These are phyloP conservation scores for Vinca minor DNA, from an alignment of 257 asterid species.

Conservation along the genomic window DNA sequence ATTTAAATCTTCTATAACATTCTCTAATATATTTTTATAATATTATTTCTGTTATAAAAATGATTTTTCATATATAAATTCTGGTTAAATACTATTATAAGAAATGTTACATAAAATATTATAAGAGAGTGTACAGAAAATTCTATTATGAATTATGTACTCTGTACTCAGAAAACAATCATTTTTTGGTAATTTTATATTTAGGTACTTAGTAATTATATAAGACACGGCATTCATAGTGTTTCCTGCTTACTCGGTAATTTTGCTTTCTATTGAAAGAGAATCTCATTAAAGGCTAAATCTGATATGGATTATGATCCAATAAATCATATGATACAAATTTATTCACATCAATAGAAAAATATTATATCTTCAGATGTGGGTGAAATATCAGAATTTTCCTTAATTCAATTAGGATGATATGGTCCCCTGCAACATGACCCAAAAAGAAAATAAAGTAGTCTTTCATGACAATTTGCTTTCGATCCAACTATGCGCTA, in stretches of 20 bases:
- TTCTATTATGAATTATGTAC: not conserved
- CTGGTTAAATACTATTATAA: not conserved
- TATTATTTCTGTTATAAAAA: not conserved
- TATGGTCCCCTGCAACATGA: slow-evolving; percentile 25
- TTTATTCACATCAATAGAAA: no score
- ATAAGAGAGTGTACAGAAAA: not conserved
- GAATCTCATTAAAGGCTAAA: not conserved
- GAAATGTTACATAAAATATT: not conserved
- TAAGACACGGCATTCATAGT: no score
- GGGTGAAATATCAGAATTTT: not conserved
- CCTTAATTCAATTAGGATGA: slow-evolving; percentile 4
- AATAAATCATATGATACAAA: no score
- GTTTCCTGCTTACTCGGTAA: no score
- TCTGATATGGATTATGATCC: not conserved
- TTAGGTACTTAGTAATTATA: no score
- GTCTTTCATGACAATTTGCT: slow-evolving; percentile 21
- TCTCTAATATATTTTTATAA: not conserved
- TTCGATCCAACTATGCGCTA: slow-evolving; percentile 20
- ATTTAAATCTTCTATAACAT: not conserved
- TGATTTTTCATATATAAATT: not conserved
- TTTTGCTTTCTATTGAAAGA: no score
- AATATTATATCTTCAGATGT: slow-evolving; percentile 1
- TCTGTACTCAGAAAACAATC: no score
- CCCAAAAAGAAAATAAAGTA: slow-evolving; percentile 1
- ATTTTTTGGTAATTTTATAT: no score